Conservation (phyloP, 1,284 basidiomycete genomes). For the Phylloporus sp. region DNA sequence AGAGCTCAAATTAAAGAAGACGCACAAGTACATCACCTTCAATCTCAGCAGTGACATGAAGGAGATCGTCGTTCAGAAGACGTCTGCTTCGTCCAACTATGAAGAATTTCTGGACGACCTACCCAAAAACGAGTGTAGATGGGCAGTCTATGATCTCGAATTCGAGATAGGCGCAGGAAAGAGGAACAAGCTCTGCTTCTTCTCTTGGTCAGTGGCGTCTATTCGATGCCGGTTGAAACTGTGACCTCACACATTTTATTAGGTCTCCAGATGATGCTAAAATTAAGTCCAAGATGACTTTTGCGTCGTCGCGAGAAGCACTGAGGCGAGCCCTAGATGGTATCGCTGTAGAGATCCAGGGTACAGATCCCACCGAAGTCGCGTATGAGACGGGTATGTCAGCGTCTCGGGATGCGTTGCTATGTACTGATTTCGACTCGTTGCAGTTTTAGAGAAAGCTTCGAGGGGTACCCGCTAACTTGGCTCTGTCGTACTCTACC, state of each 20-base stretch:
- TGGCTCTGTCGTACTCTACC: slow-evolving; percentile 13
- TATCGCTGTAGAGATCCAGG: slow-evolving; percentile 84
- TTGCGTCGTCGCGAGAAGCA: slow-evolving; percentile 90
- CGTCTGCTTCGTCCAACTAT: slow-evolving; percentile 53
- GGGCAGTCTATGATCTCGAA: slow-evolving; percentile 94
- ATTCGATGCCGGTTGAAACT: too few species aligned
- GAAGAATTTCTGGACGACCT: slow-evolving; percentile 81
- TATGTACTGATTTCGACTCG: slow-evolving; percentile 9
- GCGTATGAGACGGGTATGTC: slow-evolving; percentile 76
- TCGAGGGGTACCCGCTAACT: slow-evolving; percentile 21
- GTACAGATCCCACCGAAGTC: slow-evolving; percentile 82
- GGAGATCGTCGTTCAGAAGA: slow-evolving; percentile 81
- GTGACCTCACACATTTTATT: slow-evolving; percentile 10
- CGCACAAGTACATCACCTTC: slow-evolving; percentile 89
- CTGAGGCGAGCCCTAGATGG: slow-evolving; percentile 77
- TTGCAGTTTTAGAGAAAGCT: slow-evolving; percentile 25
- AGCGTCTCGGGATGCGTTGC: neutral
- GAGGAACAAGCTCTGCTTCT: slow-evolving; percentile 91
- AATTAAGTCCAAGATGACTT: slow-evolving; percentile 95
- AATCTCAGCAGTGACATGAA: slow-evolving; percentile 66
- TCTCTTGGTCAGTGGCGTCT: slow-evolving; percentile 69
- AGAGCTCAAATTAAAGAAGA: slow-evolving; percentile 84
- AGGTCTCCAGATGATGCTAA: slow-evolving; percentile 91
- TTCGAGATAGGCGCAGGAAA: slow-evolving; percentile 81
- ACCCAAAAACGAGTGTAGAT: slow-evolving; percentile 80